Evolutionary conservation across 2,329 filamentous ascomycete species (phyloP).

Genomic region (Pseudogymnoascus sp.): DNA sequence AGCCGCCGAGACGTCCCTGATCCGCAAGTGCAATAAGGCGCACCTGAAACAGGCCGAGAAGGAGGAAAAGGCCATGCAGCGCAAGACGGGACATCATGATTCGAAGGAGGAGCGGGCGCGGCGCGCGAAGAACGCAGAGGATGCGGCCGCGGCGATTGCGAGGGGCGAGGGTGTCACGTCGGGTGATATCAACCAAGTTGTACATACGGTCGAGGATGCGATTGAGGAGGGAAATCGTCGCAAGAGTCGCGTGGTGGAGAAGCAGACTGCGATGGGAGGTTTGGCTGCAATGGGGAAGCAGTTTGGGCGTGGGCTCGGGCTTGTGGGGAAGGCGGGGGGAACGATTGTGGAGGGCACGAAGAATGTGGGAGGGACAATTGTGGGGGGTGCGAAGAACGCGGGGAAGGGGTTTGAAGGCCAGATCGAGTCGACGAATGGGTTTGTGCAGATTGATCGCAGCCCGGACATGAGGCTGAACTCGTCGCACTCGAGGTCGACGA

Average conservation of each 20-base stretch:
- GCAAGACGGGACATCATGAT: not conserved
- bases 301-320: slow-evolving; percentile 17
- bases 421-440: slow-evolving; percentile 45
- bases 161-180: slow-evolving; percentile 43
- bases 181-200: slow-evolving; percentile 46
- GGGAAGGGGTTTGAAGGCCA: slow-evolving; percentile 45
- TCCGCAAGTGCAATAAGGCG: slow-evolving; percentile 70
- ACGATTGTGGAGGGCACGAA: slow-evolving; percentile 18
- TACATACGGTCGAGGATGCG: slow-evolving; percentile 43
- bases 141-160: slow-evolving; percentile 37
- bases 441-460: slow-evolving; percentile 21
- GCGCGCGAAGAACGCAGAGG: slow-evolving; percentile 27
- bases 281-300: not conserved
- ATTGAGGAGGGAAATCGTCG: slow-evolving; percentile 33
- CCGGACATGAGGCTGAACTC: not conserved
- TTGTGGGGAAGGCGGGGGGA: slow-evolving; percentile 20
- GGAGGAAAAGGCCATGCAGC: slow-evolving; percentile 11
- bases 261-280: slow-evolving; percentile 1
- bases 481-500: not conserved
- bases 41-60: slow-evolving; percentile 55
- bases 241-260: slow-evolving; percentile 16
- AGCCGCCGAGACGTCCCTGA: slow-evolving; percentile 73
- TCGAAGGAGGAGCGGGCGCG: slow-evolving; percentile 30
- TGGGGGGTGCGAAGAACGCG: slow-evolving; percentile 40
- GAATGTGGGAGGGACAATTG: slow-evolving; percentile 38